Evolutionary conservation across 345 rosid genomes (phyloP).

Genomic region (Lumnitzera racemosa): DNA sequence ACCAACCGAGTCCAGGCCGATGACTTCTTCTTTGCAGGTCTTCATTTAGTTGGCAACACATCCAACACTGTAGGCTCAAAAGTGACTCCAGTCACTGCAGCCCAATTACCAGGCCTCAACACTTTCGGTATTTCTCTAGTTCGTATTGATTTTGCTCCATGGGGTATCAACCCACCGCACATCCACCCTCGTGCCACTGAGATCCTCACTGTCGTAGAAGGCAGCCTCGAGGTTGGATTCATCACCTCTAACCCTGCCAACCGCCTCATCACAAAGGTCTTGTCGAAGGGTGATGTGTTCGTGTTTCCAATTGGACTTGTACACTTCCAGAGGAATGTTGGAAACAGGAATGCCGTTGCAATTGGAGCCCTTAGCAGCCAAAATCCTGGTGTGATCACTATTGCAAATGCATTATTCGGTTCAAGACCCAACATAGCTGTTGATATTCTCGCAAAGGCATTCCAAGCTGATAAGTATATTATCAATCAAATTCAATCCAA

Average conservation of each 20-base stretch:
- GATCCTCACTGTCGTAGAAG: conserved; percentile 13
- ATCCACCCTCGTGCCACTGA: conserved; percentile 17
- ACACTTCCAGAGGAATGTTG: conserved; percentile 19
- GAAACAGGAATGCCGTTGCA: neutral
- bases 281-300: conserved; percentile 13
- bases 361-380: conserved; percentile 11
- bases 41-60: conserved; percentile 15
- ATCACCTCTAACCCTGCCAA: conserved; percentile 22
- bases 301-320: conserved; percentile 17
- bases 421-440: conserved; percentile 3
- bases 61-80: conserved; percentile 13
- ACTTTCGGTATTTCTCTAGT: conserved; percentile 17
- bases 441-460: conserved; percentile 20
- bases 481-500: neutral
- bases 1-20: conserved; percentile 7
- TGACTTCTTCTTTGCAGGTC: conserved; percentile 13
- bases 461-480: conserved; percentile 8
- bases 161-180: conserved; percentile 17
- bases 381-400: conserved; percentile 13
- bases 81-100: conserved; percentile 8
- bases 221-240: conserved; percentile 14
- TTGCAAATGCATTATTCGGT: conserved; percentile 10
- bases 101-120: conserved; percentile 16
- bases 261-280: conserved; percentile 14
- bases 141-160: conserved; percentile 12